Evolutionary conservation across 2,329 filamentous ascomycete species (phyloP), one percentile per base, ranked within the genome.

Genomic region (Colletotrichum gloeosporioides): DNA sequence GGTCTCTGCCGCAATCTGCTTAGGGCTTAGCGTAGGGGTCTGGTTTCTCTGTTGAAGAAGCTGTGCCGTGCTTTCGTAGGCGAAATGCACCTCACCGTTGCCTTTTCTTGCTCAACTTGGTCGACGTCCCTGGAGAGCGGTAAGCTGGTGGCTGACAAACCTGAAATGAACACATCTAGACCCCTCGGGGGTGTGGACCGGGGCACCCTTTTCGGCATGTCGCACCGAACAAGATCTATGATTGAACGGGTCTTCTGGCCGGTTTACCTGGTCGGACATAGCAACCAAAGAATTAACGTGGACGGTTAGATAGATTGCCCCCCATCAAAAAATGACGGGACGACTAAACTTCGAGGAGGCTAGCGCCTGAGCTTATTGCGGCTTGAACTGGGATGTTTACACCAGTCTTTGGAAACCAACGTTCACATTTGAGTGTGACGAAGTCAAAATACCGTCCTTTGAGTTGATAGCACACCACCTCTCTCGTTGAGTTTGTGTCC

Each of bases 1-100:
- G 59, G 65, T 39, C 16, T 12, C 39, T 18, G n/a, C 34, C 32
- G 36, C 25, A 44, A 73, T 76, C 31, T 59, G 61, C 53, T 53
- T n/a, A 76, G 34, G 74, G 74, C 74, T 76, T 76, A 74, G 74
- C 2, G 70, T 16, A 69, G 57, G 57, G 15, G 44, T 27, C 15
- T 44, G 34, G 0, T 22, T 12, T 18, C 22, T 49, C 49, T 44
- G 25, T 39, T 32, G 39, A 53, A 66, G 39, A 53, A 9, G 31
- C 25, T n/a, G 16, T 18, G 34, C n/a, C 34, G 15, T 15, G 63
- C 12, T 31, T 25, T 39, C 32, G 22, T 15, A 68, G 39, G 63
- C 69, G 62, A 72, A 32, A 36, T 53, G 49, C 31, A 39, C 62
- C 31, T 66, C 34, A 25, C 22, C 32, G 69, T 55, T 55, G 36